phyloP scores from a whole-genome alignment of 768 basidiomycete genomes.

The Xerocomus brunneocitrinus region DNA sequence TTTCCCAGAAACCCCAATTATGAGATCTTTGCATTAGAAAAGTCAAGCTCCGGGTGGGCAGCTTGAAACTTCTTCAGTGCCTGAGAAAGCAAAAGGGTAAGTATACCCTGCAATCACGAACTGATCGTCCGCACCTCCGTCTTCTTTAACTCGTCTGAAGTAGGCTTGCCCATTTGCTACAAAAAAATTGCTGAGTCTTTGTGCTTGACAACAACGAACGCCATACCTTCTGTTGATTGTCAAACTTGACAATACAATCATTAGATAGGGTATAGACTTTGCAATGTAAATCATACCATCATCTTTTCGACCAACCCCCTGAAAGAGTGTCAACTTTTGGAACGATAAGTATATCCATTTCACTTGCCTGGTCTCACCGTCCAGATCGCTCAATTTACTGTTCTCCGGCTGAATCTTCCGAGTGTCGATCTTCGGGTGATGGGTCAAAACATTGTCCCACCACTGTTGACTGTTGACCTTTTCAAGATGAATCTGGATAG shows the following conservation, averaged over 20 bases:
- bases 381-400: slow-evolving; percentile 93
- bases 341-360: not conserved
- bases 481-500: slow-evolving; percentile 73
- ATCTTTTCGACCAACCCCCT: slow-evolving; percentile 99
- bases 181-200: slow-evolving; percentile 1
- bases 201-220: not conserved
- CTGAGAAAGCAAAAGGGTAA: slow-evolving; percentile 32
- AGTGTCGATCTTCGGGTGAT: slow-evolving; percentile 96
- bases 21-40: slow-evolving; percentile 86
- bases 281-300: slow-evolving; percentile 68
- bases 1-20: slow-evolving; percentile 27
- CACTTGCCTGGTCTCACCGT: slow-evolving; percentile 83
- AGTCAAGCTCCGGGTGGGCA: slow-evolving; percentile 90
- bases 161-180: slow-evolving; percentile 93
- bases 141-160: slow-evolving; percentile 92
- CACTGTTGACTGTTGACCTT: slow-evolving; percentile 86
- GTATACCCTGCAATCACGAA: not conserved
- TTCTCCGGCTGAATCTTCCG: slow-evolving; percentile 93
- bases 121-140: slow-evolving; percentile 55
- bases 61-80: slow-evolving; percentile 86
- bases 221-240: slow-evolving; percentile 41
- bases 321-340: slow-evolving; percentile 9
- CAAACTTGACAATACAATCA: slow-evolving; percentile 31
- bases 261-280: slow-evolving; percentile 7
- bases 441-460: slow-evolving; percentile 96